Percentiles rank a stretch among this genome's conserved stretches.
Conservation (phyloP, 1,284 basidiomycete species). For the Pseudozyma flocculosa region DNA sequence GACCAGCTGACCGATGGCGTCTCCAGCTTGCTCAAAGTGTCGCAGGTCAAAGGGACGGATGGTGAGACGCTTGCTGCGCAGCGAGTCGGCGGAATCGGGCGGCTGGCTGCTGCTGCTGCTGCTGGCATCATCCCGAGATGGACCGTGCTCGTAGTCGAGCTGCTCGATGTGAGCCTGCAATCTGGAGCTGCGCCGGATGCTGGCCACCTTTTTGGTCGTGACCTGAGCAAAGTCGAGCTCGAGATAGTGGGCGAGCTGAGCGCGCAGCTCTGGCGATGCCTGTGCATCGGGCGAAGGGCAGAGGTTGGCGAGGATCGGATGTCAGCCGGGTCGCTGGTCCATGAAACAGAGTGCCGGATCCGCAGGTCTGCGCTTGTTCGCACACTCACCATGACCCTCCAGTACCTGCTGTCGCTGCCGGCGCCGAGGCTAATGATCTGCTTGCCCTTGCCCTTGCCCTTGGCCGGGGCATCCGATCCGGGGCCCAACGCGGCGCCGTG, state of each 20-base stretch:
- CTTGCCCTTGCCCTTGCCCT: conserved; percentile 58
- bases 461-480: conserved; percentile 58
- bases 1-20: conserved; percentile 10
- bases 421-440: conserved; percentile 89
- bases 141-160: no score
- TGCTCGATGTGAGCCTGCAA: conserved; percentile 57
- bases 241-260: conserved; percentile 65
- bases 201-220: conserved; percentile 77
- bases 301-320: no score
- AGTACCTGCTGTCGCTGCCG: conserved; percentile 89
- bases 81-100: neutral
- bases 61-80: neutral
- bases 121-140: no score
- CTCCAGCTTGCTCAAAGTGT: neutral
- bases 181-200: conserved; percentile 71
- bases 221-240: conserved; percentile 88
- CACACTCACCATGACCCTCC: conserved; percentile 75
- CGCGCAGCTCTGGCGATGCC: conserved; percentile 57
- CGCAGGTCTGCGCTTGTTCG: no score
- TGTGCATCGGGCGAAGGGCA: conserved; percentile 63
- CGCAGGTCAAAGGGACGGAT: conserved; percentile 6
- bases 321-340: no score
- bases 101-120: no score
- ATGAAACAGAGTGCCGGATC: no score
- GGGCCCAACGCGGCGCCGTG: neutral